A percentile compares a stretch with the other conserved stretches of the same genome.
Evolutionary conservation across 805 yeast genomes (phyloP).

Genomic region (Maudiozyma turicensis): DNA sequence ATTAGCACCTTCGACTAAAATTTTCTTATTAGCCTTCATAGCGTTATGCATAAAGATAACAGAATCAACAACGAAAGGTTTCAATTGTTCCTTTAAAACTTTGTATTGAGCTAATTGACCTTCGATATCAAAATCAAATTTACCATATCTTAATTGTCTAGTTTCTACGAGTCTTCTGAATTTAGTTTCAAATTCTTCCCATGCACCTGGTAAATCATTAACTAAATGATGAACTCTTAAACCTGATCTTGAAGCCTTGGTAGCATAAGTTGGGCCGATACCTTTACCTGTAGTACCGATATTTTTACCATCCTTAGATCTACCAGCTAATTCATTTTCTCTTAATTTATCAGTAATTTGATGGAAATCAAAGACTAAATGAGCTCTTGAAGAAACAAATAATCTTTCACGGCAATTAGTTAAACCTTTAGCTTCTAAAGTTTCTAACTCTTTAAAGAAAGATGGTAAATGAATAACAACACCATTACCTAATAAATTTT

Average conservation of each 20-base stretch:
- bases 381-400: conserved; percentile 88
- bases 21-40: conserved; percentile 65
- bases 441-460: conserved; percentile 76
- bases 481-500: conserved; percentile 87
- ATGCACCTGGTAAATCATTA: conserved; percentile 78
- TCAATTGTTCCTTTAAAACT: conserved; percentile 57
- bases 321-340: conserved; percentile 72
- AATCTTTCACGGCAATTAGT: conserved; percentile 49
- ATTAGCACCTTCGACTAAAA: conserved; percentile 94
- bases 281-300: conserved; percentile 99
- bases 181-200: conserved; percentile 81
- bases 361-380: conserved; percentile 94
- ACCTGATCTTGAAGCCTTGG: conserved; percentile 95
- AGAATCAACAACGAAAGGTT: conserved; percentile 91
- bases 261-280: conserved; percentile 95
- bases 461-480: conserved; percentile 95
- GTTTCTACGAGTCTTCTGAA: conserved; percentile 70
- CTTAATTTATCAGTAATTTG: conserved; percentile 93
- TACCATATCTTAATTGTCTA: conserved; percentile 86
- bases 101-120: conserved; percentile 73
- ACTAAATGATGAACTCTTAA: conserved; percentile 93
- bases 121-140: conserved; percentile 77
- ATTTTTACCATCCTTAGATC: conserved; percentile 51
- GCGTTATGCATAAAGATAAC: conserved; percentile 78
- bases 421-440: conserved; percentile 74